phyloP scores from a whole-genome alignment of 2,329 filamentous ascomycete genomes.

The Cladobotryum protrusum region DNA sequence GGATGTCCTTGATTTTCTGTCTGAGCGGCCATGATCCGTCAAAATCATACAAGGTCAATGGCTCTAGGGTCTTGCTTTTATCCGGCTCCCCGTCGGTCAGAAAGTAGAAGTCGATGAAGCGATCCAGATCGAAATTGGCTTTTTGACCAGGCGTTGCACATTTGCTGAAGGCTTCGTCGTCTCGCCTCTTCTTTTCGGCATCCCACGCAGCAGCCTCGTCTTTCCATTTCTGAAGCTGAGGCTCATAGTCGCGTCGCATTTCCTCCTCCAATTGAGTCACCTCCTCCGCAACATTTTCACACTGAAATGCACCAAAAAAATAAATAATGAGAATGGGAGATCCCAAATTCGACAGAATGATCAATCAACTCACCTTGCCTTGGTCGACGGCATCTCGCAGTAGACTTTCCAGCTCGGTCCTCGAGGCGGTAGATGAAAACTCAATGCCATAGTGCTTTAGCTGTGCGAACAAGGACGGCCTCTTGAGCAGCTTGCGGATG shows the following conservation, averaged over 20 bases:
- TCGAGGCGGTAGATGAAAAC: background rate
- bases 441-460: constrained; percentile 1
- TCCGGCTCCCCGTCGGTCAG: constrained; percentile 2
- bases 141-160: constrained; percentile 1
- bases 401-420: background rate
- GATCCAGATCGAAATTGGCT: background rate
- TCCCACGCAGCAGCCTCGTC: background rate
- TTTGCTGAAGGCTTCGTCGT: background rate
- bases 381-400: background rate
- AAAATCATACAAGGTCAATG: background rate
- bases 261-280: constrained; percentile 2
- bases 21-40: background rate
- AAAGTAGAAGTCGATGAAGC: background rate
- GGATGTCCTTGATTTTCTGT: background rate
- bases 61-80: background rate
- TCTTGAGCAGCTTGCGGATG: background rate
- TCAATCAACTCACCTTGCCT: background rate
- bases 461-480: background rate
- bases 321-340: background rate
- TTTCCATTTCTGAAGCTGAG: constrained; percentile 3
- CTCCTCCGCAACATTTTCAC: background rate
- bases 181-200: background rate
- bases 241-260: constrained; percentile 7
- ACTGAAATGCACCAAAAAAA: background rate
- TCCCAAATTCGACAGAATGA: background rate